Conservation (phyloP, 306 rosid genomes). For the Gynostemma pentaphyllum region DNA sequence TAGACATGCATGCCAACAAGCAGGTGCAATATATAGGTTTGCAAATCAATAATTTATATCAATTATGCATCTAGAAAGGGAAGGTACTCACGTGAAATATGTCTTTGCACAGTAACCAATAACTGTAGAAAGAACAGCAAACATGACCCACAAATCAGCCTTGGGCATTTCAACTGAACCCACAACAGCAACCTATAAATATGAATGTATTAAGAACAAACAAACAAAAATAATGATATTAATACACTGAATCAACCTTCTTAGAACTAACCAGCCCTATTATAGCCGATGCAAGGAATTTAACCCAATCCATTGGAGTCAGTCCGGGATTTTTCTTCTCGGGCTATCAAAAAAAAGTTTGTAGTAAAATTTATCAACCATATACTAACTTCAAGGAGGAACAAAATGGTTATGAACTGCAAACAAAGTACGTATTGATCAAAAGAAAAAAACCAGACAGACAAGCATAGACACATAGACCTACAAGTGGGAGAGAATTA, state of each 20-base stretch:
- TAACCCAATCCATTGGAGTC: slow-evolving; percentile 99
- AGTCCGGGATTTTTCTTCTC: slow-evolving; percentile 96
- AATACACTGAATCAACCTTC: background rate
- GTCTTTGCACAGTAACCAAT: slow-evolving; percentile 85
- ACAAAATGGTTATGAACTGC: too few species aligned
- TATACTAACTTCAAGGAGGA: background rate
- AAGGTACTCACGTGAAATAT: slow-evolving; percentile 69
- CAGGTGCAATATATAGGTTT: background rate
- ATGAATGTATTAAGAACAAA: slow-evolving; percentile 11
- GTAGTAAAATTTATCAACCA: slow-evolving; percentile 15
- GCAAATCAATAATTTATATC: background rate
- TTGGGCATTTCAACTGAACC: slow-evolving; percentile 75
- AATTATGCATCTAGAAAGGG: background rate
- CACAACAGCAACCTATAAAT: slow-evolving; percentile 69
- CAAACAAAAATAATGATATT: slow-evolving; percentile 15
- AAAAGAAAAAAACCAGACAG: background rate
- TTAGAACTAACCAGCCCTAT: slow-evolving; percentile 77
- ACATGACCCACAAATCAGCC: slow-evolving; percentile 73
- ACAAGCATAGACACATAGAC: background rate
- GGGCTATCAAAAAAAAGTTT: slow-evolving; percentile 50
- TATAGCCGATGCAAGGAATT: slow-evolving; percentile 68
- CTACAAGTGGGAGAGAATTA: slow-evolving; percentile 5
- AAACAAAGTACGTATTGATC: background rate
- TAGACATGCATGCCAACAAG: background rate
- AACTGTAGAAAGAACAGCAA: slow-evolving; percentile 74